These are phyloP conservation scores for Rhynchosporium graminicola DNA, from an alignment of 2,329 filamentous ascomycete genomes.

Conservation along the genomic window DNA sequence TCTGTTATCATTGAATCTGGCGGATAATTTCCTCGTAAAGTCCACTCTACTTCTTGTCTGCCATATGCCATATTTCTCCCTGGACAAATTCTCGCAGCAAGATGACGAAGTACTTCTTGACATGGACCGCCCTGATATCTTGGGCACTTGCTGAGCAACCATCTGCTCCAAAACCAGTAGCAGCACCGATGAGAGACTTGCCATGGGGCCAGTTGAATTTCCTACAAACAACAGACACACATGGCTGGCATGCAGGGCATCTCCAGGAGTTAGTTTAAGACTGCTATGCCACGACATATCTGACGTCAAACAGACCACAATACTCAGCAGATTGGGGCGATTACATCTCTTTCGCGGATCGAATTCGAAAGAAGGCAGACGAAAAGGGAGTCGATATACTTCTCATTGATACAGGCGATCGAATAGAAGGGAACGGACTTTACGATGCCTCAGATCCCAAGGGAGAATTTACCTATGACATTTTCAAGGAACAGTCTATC, in stretches of 20 bases:
- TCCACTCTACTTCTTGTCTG: neutral
- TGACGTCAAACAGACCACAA: constrained; percentile 60
- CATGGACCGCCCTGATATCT: constrained; percentile 30
- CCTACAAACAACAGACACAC: constrained; percentile 93
- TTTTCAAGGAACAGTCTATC: constrained; percentile 78
- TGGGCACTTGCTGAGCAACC: constrained; percentile 64
- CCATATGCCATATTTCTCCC: neutral
- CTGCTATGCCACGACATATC: neutral
- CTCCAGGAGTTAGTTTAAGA: constrained; percentile 70
- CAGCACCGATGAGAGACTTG: constrained; percentile 79
- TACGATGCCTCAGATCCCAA: constrained; percentile 90
- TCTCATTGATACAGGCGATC: constrained; percentile 93
- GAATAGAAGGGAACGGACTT: constrained; percentile 90
- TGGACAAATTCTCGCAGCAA: neutral
- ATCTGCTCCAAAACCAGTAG: constrained; percentile 72
- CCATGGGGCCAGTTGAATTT: constrained; percentile 96
- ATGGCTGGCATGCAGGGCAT: constrained; percentile 95
- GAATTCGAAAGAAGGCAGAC: constrained; percentile 78
- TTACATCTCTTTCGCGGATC: constrained; percentile 88
- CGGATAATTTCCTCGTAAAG: neutral
- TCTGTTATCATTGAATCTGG: too few species aligned
- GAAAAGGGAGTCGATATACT: constrained; percentile 78
- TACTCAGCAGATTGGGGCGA: constrained; percentile 98
- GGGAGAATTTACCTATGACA: constrained; percentile 84
- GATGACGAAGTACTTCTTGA: constrained; percentile 29